A percentile compares a stretch with the other conserved stretches of the same genome.
Conservation (phyloP, 805 yeast genomes). For the Saccharomycopsis sp. region DNA sequence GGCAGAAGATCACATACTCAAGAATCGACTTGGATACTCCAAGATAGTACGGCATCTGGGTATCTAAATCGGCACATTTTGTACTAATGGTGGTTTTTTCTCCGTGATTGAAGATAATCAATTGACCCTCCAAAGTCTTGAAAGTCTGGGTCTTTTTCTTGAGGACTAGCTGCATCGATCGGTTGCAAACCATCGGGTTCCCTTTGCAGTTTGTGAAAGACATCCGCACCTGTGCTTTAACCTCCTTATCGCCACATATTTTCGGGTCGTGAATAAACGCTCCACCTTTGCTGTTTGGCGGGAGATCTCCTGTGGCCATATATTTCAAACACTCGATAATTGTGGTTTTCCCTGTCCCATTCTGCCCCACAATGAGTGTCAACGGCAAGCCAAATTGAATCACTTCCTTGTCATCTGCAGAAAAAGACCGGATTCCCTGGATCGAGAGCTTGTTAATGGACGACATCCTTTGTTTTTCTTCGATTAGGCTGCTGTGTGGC, state of each 20-base stretch:
- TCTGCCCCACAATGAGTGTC: constrained; percentile 90
- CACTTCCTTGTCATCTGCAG: constrained; percentile 74
- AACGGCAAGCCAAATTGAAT: constrained; percentile 86
- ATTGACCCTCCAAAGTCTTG: constrained; percentile 87
- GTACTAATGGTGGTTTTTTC: constrained; percentile 72
- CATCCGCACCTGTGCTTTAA: constrained; percentile 83
- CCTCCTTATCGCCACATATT: constrained; percentile 64
- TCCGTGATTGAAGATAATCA: constrained; percentile 58
- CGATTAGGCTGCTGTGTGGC: too few species aligned
- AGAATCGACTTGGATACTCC: constrained; percentile 86
- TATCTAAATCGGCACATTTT: constrained; percentile 77
- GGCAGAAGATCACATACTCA: constrained; percentile 93
- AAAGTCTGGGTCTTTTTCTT: constrained; percentile 63
- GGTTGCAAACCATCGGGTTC: constrained; percentile 74
- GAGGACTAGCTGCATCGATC: constrained; percentile 69
- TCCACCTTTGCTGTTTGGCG: constrained; percentile 94
- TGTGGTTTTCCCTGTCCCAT: constrained; percentile 96
- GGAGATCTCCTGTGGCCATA: constrained; percentile 92
- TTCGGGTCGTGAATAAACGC: constrained; percentile 94
- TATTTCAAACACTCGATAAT: constrained; percentile 90
- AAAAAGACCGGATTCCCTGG: constrained; percentile 87
- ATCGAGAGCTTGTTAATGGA: constrained; percentile 46
- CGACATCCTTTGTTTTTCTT: too few species aligned
- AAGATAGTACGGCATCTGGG: constrained; percentile 68
- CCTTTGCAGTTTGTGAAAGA: constrained; percentile 74